Percentiles rank a stretch among this genome's conserved stretches.
phyloP scores from a whole-genome alignment of 371 early-diverging fungal genomes.

The Mortierella sp. region DNA sequence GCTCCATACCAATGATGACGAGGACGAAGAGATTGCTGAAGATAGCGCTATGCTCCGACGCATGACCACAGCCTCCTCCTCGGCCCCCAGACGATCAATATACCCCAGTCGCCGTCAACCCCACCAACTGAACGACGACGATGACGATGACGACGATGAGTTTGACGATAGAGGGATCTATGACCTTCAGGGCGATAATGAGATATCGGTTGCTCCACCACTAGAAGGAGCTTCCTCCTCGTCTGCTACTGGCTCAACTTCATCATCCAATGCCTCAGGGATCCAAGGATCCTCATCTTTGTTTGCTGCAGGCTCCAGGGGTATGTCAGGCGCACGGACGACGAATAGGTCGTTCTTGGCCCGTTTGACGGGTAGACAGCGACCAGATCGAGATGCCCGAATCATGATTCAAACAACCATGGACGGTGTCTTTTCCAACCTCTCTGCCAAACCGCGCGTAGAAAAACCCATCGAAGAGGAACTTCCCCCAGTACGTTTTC shows the following conservation, averaged over 20 bases:
- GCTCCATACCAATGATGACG: constrained; percentile 27
- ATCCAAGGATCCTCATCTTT: constrained; percentile 14
- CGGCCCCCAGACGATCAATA: constrained; percentile 31
- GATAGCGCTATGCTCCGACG: constrained; percentile 43
- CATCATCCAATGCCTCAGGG: background rate
- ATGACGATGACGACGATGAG: constrained; percentile 21
- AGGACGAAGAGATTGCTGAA: constrained; percentile 34
- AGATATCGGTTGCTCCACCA: constrained; percentile 29
- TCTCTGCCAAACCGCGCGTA: constrained; percentile 71
- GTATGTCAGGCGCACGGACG: constrained; percentile 21
- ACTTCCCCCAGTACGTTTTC: constrained; percentile 31
- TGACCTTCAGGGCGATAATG: constrained; percentile 23
- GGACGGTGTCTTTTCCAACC: constrained; percentile 78
- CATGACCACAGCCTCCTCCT: constrained; percentile 18
- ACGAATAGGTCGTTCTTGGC: constrained; percentile 43
- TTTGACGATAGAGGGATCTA: constrained; percentile 34
- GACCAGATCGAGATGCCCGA: constrained; percentile 39
- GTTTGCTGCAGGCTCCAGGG: background rate
- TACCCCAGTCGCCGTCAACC: constrained; percentile 22
- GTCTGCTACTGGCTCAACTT: background rate
- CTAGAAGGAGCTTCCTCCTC: background rate
- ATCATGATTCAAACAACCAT: constrained; percentile 46
- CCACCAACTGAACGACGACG: background rate
- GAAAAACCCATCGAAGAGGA: constrained; percentile 52
- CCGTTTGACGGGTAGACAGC: constrained; percentile 39